Evolutionary conservation across 1,284 basidiomycete genomes (phyloP), one percentile per base, ranked within the genome.

Genomic region (Singerocomus rubriflavus): DNA sequence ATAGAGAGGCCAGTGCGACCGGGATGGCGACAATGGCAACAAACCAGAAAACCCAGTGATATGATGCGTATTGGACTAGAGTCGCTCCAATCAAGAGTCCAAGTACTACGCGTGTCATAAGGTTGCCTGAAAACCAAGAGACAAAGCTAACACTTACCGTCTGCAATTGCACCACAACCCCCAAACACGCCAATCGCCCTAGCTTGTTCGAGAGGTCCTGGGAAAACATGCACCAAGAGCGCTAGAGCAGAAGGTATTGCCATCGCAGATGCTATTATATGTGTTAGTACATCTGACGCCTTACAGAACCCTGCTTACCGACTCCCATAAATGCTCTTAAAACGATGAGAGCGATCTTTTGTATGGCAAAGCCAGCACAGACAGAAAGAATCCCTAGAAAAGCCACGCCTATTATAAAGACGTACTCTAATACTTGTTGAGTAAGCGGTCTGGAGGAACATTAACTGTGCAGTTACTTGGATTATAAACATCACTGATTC

Each of bases 191-290:
- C 69, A 33, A 79, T 72, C 1, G 75, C 77, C 32, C 71, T 70
- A 34, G 75, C 69, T 59, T 79, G 78, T 55, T 73, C 69, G 2
- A 52, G 51, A 6, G 74, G 70, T 25, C 76, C 71, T 1, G 74
- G 71, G 57, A 79, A 79, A 41, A 75, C 60, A 27, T 68, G 68
- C 11, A 79, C 73, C 26, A 79, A 66, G 17, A 79, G 69, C 21
- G 70, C 65, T 16, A 79, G 59, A 5, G 78, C 72, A 10, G 77
- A 78, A 1, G 78, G 77, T 46, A 79, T 76, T 6, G 73, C 72
- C 64, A 77, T 63, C 5, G 74, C 67, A 16, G 70, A 73, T 7
- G 69, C 75, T 74, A 54, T 13, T 13, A 37, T 4, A 9, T 5
- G 7, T 12, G 13, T 68, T 11, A 57, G 43, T 16, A 42, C 9